Evolutionary conservation across 1,139 yeast genomes (phyloP).

Genomic region (Lodderomyces orthopsilosis): DNA sequence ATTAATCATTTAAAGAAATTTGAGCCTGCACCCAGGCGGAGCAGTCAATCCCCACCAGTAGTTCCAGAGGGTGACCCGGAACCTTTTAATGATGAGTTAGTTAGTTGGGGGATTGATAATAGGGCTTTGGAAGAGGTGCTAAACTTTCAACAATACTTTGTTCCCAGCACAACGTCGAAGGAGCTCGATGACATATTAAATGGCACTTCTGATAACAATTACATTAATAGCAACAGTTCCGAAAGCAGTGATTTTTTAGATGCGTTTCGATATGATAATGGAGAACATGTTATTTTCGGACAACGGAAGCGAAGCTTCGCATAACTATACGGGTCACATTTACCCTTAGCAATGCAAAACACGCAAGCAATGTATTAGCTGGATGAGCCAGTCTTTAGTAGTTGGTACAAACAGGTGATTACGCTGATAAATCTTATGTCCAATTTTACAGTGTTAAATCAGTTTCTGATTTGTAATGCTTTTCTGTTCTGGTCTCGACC

Average conservation of each 20-base stretch:
- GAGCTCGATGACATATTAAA: constrained; percentile 10
- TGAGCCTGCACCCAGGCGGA: neutral
- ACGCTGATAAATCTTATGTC: too few relatives aligned
- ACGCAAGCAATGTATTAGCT: too few relatives aligned
- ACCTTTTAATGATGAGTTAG: constrained; percentile 14
- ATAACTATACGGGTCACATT: too few relatives aligned
- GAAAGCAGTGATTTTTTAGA: constrained; percentile 7
- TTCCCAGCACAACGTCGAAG: constrained; percentile 7
- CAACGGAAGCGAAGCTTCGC: neutral
- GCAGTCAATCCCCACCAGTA: constrained; percentile 3
- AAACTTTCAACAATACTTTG: constrained; percentile 15
- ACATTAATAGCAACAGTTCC: neutral
- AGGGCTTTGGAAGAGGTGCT: constrained; percentile 14
- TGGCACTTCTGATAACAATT: neutral
- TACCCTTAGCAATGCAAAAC: too few relatives aligned
- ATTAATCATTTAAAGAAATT: constrained; percentile 10
- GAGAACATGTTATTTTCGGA: constrained; percentile 11
- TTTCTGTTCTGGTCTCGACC: too few relatives aligned
- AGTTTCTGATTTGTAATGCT: too few relatives aligned
- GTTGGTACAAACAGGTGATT: too few relatives aligned
- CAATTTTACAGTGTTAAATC: too few relatives aligned
- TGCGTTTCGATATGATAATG: constrained; percentile 11
- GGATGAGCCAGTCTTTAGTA: too few relatives aligned
- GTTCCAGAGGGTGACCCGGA: constrained; percentile 7
- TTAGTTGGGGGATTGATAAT: constrained; percentile 13